These are phyloP conservation scores for Pseudogymnoascus sp. DNA, from an alignment of 2,329 filamentous ascomycete genomes.

Conservation along the genomic window DNA sequence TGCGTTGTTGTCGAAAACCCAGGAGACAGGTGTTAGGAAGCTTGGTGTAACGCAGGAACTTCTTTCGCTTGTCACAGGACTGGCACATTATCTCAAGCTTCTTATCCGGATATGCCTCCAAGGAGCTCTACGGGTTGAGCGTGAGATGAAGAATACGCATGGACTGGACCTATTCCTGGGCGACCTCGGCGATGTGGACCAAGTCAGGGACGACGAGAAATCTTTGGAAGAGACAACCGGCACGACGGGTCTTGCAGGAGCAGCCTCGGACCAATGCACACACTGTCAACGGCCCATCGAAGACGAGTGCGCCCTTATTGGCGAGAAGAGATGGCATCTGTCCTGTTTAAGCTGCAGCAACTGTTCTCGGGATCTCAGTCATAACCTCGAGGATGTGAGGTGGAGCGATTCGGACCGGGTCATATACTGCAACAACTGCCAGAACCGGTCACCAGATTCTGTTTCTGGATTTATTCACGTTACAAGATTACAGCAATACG, in stretches of 20 bases:
- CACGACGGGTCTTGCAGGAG: slow-evolving; percentile 58
- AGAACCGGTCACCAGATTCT: slow-evolving; percentile 46
- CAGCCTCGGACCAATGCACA: slow-evolving; percentile 76
- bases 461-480: slow-evolving; percentile 60
- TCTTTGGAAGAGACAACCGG: slow-evolving; percentile 58
- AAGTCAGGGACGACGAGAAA: slow-evolving; percentile 61
- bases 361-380: slow-evolving; percentile 66
- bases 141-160: slow-evolving; percentile 65
- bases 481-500: slow-evolving; percentile 85
- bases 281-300: slow-evolving; percentile 82
- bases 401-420: slow-evolving; percentile 61
- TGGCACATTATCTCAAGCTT: slow-evolving; percentile 95
- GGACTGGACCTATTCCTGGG: slow-evolving; percentile 77
- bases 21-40: slow-evolving; percentile 82
- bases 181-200: slow-evolving; percentile 75
- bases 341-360: slow-evolving; percentile 63
- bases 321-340: slow-evolving; percentile 74
- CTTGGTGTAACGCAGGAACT: slow-evolving; percentile 95
- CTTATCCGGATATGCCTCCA: slow-evolving; percentile 95
- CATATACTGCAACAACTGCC: slow-evolving; percentile 64
- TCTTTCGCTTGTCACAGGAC: slow-evolving; percentile 90
- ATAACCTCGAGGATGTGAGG: slow-evolving; percentile 58
- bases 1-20: slow-evolving; percentile 84
- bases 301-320: slow-evolving; percentile 75
- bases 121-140: slow-evolving; percentile 82